Base-by-base conservation (phyloP, 176 grass and related monocot genomes). In the Urochloa ruziziensis region DNA sequence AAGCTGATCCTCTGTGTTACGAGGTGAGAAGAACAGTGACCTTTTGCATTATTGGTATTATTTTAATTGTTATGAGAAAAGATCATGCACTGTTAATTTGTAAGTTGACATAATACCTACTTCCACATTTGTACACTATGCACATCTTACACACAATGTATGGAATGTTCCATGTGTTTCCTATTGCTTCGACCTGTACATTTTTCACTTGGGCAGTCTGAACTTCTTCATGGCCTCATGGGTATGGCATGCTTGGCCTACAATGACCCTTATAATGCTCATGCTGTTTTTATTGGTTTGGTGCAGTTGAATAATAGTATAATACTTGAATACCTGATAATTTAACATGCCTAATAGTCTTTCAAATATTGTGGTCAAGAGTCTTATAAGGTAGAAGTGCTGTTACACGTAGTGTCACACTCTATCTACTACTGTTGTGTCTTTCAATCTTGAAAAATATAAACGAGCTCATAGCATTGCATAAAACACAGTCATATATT, bases 1-100 rank as follows among this genome's bases (percentile, higher is more conserved):
- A 91, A 83, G 93, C 88, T 68, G 96, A 98, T 85, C 93, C 96
- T 7, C 79, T 98, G 64, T 98, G 96, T 85, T 98, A 93, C 64
- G 96, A 98, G 96, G 96, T 98, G 83, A 82, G 84, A 74, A 63
- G 66, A 58, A 78, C 67, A 39, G 23, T 74, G 53, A 46, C 15
- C 64, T 67, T 67, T 36, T 27, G 59, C 27, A 81, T 23, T 46
- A 48, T 58, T 23, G 74, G 57, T 23, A 66, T 64, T 64, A 33
- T 30, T 32, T 70, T 70, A 15, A 44, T 70, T 82, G 46, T 57
- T 47, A 74, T 70, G 9, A 23, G 62, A 36, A 81, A 81, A 64
- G 27, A 35, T 23, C 36, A 43, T 54, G 37, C 65, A 48, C 15
- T 51, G 10, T 46, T 18, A 77, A 67, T 63, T 33, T 70, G 16